Conservation (phyloP, 139 green algal species). For the Micromonas commoda region DNA sequence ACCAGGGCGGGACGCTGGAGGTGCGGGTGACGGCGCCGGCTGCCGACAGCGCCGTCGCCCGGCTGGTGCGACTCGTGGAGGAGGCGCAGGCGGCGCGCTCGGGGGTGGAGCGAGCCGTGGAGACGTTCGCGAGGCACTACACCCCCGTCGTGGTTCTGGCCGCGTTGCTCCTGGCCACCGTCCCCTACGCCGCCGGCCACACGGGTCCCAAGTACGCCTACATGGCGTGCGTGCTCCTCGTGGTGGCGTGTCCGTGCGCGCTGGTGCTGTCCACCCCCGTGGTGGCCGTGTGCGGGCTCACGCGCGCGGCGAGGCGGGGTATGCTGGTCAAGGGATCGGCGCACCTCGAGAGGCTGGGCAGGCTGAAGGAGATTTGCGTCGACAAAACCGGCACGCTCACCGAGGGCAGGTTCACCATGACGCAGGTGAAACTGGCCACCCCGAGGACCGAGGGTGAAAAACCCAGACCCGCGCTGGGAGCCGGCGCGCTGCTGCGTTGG, state of each 20-base stretch:
- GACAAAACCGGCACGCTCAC: constrained; percentile 84
- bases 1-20: constrained; percentile 40
- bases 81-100: constrained; percentile 48
- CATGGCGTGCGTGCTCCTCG: constrained; percentile 65
- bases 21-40: constrained; percentile 48
- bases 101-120: constrained; percentile 40
- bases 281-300: constrained; percentile 49
- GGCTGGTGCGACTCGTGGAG: constrained; percentile 60
- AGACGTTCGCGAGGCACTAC: constrained; percentile 48
- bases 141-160: constrained; percentile 62
- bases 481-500: constrained; percentile 22
- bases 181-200: constrained; percentile 38
- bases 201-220: constrained; percentile 51
- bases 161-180: constrained; percentile 45
- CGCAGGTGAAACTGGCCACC: neutral
- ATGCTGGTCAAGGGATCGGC: constrained; percentile 70
- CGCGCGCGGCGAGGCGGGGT: constrained; percentile 45
- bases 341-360: constrained; percentile 60
- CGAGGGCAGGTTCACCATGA: constrained; percentile 49
- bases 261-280: constrained; percentile 78
- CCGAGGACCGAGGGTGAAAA: neutral
- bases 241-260: constrained; percentile 75
- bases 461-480: neutral
- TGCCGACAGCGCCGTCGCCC: constrained; percentile 56
- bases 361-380: constrained; percentile 48